Conservation (phyloP, 352 stramenopile genomes). For the Phytophthora capsici region DNA sequence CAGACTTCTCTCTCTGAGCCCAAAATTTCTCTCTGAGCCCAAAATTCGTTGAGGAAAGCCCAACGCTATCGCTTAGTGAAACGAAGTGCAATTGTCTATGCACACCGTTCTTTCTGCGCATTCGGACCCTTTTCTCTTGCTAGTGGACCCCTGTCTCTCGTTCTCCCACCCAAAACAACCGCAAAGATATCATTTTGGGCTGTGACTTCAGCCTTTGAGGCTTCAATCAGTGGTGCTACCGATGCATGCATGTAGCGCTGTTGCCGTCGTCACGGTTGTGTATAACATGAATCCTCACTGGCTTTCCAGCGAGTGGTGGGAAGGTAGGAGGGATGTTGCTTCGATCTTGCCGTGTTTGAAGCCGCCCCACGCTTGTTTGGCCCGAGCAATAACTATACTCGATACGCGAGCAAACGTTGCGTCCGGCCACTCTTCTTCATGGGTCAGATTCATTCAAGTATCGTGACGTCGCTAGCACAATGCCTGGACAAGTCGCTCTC, state of each 20-base stretch:
- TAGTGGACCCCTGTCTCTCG: neutral
- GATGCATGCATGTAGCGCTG: neutral
- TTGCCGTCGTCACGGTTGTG: neutral
- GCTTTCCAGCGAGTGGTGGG: neutral
- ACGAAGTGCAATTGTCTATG: neutral
- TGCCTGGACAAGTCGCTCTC: neutral
- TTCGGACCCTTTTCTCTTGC: constrained; percentile 1
- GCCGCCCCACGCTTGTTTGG: too few relatives aligned
- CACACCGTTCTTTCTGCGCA: neutral
- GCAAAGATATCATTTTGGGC: constrained; percentile 15
- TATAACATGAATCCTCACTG: neutral
- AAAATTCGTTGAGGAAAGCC: neutral
- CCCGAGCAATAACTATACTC: too few relatives aligned
- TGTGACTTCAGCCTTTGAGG: neutral
- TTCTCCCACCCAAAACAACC: neutral
- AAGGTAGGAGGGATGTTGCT: neutral
- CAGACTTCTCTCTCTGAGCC: too few relatives aligned
- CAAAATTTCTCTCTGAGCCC: neutral
- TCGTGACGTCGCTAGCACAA: neutral
- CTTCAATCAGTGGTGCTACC: too few relatives aligned
- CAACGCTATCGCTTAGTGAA: neutral
- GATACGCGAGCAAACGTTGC: neutral
- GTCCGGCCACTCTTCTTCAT: neutral
- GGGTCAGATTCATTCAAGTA: neutral
- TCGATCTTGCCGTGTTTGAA: neutral